Conservation (phyloP, 2,329 filamentous ascomycete genomes). For the Phoma sp. region DNA sequence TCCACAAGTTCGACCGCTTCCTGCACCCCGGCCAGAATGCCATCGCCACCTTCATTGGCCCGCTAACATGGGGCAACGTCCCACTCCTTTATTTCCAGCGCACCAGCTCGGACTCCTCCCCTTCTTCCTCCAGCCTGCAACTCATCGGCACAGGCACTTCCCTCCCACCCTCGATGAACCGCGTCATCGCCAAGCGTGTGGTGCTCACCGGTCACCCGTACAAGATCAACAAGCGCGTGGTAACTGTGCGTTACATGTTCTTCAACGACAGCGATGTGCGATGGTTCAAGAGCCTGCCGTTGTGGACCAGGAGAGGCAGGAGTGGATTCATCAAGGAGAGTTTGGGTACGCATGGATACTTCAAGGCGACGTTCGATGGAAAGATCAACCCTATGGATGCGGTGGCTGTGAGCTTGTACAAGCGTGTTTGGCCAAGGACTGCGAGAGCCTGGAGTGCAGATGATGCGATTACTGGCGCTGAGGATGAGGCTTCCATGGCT, state of each 20-base stretch:
- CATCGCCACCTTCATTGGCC: constrained; percentile 87
- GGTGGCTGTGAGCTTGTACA: constrained; percentile 77
- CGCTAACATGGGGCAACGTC: constrained; percentile 90
- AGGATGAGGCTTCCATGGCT: not conserved
- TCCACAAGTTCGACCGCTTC: constrained; percentile 95
- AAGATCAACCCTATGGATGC: constrained; percentile 96
- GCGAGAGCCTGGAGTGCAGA: constrained; percentile 57
- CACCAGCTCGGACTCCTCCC: constrained; percentile 43
- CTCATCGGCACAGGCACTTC: constrained; percentile 88
- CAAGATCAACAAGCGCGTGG: constrained; percentile 98
- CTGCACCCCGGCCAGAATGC: constrained; percentile 89
- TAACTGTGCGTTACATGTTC: constrained; percentile 99
- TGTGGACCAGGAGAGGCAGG: constrained; percentile 91
- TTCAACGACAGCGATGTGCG: constrained; percentile 94
- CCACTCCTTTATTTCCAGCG: constrained; percentile 87
- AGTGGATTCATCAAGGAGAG: constrained; percentile 93
- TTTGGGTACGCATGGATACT: constrained; percentile 97
- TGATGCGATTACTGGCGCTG: not conserved
- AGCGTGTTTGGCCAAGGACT: constrained; percentile 68
- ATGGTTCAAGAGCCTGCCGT: constrained; percentile 95
- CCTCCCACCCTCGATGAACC: constrained; percentile 73
- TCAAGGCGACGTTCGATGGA: constrained; percentile 97
- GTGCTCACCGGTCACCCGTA: constrained; percentile 95
- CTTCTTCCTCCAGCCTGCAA: constrained; percentile 57
- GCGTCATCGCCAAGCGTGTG: constrained; percentile 91